Evolutionary conservation across 1,284 basidiomycete species (phyloP).

Genomic region (Dichomitus squalens): DNA sequence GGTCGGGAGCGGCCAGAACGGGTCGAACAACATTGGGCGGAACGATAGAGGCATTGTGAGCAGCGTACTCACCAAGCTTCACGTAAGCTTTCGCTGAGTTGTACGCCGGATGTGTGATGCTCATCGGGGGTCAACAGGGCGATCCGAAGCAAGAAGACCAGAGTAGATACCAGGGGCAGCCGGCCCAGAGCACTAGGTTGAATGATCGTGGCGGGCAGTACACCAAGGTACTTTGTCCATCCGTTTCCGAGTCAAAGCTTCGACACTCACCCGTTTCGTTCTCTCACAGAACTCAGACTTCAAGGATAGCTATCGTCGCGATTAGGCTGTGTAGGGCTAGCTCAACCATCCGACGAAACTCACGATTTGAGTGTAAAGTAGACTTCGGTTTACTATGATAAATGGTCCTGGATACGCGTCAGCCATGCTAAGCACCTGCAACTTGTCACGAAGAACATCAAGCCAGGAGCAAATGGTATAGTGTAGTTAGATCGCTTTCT

Average conservation of each 20-base stretch:
- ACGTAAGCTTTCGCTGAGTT: neutral
- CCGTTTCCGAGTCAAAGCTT: too few species aligned
- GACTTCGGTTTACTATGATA: too few species aligned
- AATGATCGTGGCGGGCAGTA: slow-evolving; percentile 21
- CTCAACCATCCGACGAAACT: too few species aligned
- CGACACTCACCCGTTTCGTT: too few species aligned
- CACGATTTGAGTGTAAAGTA: too few species aligned
- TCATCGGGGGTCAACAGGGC: slow-evolving; percentile 5
- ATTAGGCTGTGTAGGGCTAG: slow-evolving; percentile 2
- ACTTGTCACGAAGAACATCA: too few species aligned
- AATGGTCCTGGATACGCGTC: too few species aligned
- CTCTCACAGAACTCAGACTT: slow-evolving; percentile 19
- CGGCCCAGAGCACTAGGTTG: slow-evolving; percentile 6
- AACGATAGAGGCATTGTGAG: slow-evolving; percentile 2
- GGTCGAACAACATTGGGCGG: neutral
- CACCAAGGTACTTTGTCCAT: slow-evolving; percentile 18
- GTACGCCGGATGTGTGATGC: neutral
- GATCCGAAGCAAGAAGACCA: slow-evolving; percentile 1
- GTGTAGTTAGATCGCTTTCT: too few species aligned
- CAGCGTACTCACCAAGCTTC: slow-evolving; percentile 6
- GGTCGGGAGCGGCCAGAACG: too few species aligned
- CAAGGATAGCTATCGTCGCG: slow-evolving; percentile 19
- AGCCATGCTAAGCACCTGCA: too few species aligned
- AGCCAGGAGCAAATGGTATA: too few species aligned
- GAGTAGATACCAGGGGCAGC: slow-evolving; percentile 11